Base-by-base conservation (phyloP, 1,284 basidiomycete species). In the Hypsizygus ulmarius region DNA sequence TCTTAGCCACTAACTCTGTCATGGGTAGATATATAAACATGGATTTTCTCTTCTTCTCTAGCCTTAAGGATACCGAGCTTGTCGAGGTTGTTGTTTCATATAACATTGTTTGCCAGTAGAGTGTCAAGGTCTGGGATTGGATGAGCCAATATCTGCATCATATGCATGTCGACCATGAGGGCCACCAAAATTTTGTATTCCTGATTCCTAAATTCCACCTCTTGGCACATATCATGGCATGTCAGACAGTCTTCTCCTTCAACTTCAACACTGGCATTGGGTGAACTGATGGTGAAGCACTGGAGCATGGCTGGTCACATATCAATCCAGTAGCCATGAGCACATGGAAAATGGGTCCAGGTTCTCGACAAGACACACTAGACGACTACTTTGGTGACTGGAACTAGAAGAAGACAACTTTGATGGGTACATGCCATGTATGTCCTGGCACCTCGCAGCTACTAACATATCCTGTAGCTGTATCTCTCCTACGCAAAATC, bases 261-360 rank as follows among this genome's bases (percentile, higher is more conserved):
- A 64, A 66, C 39, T 58, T 53, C 19, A 53, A 52, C 10, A 36
- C 8, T 3, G 21, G 49, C 14, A 58, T 59, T 18, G 59, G 60
- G 1, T 42, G 56, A 9, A 66, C 61, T 4, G 62, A 64, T 51
- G 64, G 63, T 1, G 62, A 68, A 43, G 61, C 51, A 9, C 51
- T 57, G 2, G 64, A 69, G 44, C 53, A 58, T 11, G 52, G 53
- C 3, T 69, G 66, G 67, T 29, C 61, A 2, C 28, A 49, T 7
- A 51, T 54, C 27, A 64, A 69, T 49, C 45, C 49, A 1, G 29
- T 61, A 11, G 55, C 58, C 0, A 21, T 45, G 7, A 62, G 60
- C 32, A 62, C 61, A 1, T 38, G 49, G 9, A 59, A 66, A 50
- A 70, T 70, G 67, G 60, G 59, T 1, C 63, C 65, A 2, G 64